Evolutionary conservation across 495 filamentous ascomycete genomes (phyloP).

Genomic region (Penicillium dipodomyicola): DNA sequence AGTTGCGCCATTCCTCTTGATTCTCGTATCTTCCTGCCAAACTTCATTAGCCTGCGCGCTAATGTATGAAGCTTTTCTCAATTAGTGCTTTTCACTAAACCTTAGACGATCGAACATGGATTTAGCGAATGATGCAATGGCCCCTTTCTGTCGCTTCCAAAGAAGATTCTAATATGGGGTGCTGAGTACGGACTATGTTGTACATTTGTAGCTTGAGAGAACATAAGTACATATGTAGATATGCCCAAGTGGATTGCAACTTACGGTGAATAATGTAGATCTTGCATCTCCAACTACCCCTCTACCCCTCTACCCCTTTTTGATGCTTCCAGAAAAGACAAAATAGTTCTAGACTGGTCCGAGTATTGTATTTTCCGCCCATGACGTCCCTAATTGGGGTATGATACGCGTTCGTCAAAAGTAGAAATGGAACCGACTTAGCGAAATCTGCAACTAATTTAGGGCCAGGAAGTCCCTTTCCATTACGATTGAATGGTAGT

Average conservation of each 20-base stretch:
- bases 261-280: not conserved
- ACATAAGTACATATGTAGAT: not conserved
- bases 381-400: not conserved
- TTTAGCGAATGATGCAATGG: not conserved
- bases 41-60: slow-evolving; percentile 3
- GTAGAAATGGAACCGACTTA: not conserved
- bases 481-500: not conserved
- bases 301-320: not conserved
- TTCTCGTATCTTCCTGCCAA: not conserved
- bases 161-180: not conserved
- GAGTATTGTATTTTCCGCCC: not conserved
- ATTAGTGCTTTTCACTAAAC: not conserved
- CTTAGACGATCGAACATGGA: not conserved
- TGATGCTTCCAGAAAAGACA: not conserved
- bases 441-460: not conserved
- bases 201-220: not conserved
- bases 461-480: not conserved
- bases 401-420: not conserved
- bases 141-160: not conserved
- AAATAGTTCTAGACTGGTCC: not conserved
- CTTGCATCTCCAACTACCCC: not conserved
- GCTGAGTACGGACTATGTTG: not conserved
- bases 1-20: too few species aligned
- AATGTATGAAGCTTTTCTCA: not conserved
- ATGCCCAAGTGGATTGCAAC: too few species aligned